Conservation (phyloP, 2,329 filamentous ascomycete genomes). For the Penicillium sp. region DNA sequence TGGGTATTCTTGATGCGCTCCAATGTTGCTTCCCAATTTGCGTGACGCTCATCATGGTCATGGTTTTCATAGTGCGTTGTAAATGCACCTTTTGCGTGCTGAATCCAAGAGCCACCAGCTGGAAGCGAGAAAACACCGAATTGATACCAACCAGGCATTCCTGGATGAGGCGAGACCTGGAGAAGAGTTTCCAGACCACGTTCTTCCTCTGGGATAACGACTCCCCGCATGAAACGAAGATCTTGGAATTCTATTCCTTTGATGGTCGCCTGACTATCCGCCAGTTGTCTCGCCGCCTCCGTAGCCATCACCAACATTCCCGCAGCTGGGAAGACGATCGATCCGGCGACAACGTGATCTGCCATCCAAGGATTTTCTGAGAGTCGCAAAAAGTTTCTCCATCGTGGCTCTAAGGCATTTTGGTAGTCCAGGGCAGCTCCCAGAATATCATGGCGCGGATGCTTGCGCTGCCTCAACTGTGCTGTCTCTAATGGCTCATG, state of each 20-base stretch:
- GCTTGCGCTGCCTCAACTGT: constrained; percentile 25
- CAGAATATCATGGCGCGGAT: constrained; percentile 25
- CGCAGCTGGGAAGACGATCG: constrained; percentile 26
- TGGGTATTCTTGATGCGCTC: constrained; percentile 18
- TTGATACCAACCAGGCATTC: constrained; percentile 20
- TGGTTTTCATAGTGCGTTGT: constrained; percentile 8
- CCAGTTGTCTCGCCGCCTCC: constrained; percentile 23
- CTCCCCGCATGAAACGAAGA: constrained; percentile 15
- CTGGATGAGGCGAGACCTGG: constrained; percentile 16
- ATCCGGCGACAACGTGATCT: constrained; percentile 40
- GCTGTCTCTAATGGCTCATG: constrained; percentile 27
- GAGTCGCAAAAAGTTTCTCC: constrained; percentile 43
- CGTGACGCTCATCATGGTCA: constrained; percentile 5
- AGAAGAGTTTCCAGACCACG: constrained; percentile 20
- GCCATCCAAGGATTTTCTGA: constrained; percentile 42
- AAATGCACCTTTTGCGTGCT: constrained; percentile 20
- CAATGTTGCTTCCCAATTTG: constrained; percentile 14
- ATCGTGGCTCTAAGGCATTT: constrained; percentile 33
- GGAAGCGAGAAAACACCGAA: constrained; percentile 21
- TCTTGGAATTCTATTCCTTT: constrained; percentile 21
- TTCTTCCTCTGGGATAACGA: constrained; percentile 21
- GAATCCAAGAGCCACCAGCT: constrained; percentile 18
- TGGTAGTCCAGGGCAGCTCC: constrained; percentile 21
- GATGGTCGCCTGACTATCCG: constrained; percentile 9
- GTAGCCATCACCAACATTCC: constrained; percentile 24